Evolutionary conservation across 2,329 filamentous ascomycete genomes (phyloP), one percentile per base, ranked within the genome.

Genomic region (Tolypocladium guangdongense): DNA sequence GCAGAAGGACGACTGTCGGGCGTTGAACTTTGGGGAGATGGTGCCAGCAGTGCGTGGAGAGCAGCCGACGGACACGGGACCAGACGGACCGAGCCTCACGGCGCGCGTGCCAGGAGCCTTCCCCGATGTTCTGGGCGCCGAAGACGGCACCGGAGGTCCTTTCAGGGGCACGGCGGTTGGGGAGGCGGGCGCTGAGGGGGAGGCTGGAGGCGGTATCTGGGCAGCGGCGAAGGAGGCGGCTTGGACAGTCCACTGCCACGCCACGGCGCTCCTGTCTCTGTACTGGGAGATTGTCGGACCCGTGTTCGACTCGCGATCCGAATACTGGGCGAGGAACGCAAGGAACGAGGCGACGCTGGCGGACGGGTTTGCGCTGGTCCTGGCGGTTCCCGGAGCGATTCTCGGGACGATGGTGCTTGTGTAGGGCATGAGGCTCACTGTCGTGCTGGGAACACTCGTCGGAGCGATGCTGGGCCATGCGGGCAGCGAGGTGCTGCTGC

Each of bases 281-380:
- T 75, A 72, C 60, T 72, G 64, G 69, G 54, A 52, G 41, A 55
- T 68, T 14, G 64, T 74, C 18, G 59, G 59, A 49, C 72, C 72
- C 2, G 69, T 74, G 14, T 71, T 76, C 54, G 60, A 72, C 58
- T 56, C 59, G 8, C 57, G 63, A 2, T 74, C 72, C 32, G 60
- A 65, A 35, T 62, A 69, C 52, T 69, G 71, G 67, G 52, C 58
- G 52, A 57, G 62, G 38, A 58, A 62, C 30, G 57, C 55, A 18
- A 61, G 53, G 36, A 52, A 61, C 22, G 54, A 64, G 45, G 52
- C 56, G 35, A 64, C 60, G 2, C 56, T 62, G 55, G 49, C 51
- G 46, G 64, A 68, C 49, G 58, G 55, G 36, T 50, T 60, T 16
- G 55, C 61, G 27, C 52, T 67, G 24, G 53, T 60, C 35, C 53